Conservation (phyloP, 2,329 filamentous ascomycete species). For the Chaetomiaceae sp. region DNA sequence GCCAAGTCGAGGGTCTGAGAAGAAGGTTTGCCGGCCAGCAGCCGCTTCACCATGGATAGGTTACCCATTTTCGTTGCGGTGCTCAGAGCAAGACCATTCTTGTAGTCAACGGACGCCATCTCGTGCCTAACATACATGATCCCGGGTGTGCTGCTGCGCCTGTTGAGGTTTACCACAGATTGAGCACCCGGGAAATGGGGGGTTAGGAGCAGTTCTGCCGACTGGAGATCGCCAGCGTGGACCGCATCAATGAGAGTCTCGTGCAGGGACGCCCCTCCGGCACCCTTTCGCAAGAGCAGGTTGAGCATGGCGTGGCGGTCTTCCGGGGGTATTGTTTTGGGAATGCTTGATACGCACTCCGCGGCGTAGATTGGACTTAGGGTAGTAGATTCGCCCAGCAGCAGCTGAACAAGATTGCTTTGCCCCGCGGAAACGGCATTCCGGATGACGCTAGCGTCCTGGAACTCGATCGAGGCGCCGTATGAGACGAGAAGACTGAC, state of each 20-base stretch:
- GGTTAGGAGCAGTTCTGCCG: conserved; percentile 45
- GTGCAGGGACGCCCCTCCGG: conserved; percentile 41
- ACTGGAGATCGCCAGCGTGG: conserved; percentile 43
- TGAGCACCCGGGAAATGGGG: conserved; percentile 41
- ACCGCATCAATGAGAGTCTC: conserved; percentile 48
- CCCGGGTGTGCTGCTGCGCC: conserved; percentile 28
- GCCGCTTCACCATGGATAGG: conserved; percentile 39
- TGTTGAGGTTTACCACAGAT: conserved; percentile 26
- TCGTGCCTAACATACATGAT: conserved; percentile 41
- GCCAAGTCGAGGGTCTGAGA: conserved; percentile 43
- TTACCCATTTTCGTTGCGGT: conserved; percentile 45
- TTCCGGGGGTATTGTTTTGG: conserved; percentile 42
- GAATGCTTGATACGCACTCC: conserved; percentile 45
- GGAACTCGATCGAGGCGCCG: conserved; percentile 51
- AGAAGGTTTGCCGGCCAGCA: conserved; percentile 44
- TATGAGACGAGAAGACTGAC: conserved; percentile 48
- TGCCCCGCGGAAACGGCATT: conserved; percentile 44
- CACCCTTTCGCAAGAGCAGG: conserved; percentile 47
- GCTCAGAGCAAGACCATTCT: conserved; percentile 46
- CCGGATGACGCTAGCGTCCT: conserved; percentile 46
- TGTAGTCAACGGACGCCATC: conserved; percentile 49
- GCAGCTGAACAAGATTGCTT: conserved; percentile 41
- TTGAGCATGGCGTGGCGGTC: conserved; percentile 42
- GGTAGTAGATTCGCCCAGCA: conserved; percentile 41
- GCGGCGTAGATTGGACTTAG: conserved; percentile 45